Evolutionary conservation across 176 grass and related monocot genomes (phyloP).

Genomic region (Pharus latifolius): DNA sequence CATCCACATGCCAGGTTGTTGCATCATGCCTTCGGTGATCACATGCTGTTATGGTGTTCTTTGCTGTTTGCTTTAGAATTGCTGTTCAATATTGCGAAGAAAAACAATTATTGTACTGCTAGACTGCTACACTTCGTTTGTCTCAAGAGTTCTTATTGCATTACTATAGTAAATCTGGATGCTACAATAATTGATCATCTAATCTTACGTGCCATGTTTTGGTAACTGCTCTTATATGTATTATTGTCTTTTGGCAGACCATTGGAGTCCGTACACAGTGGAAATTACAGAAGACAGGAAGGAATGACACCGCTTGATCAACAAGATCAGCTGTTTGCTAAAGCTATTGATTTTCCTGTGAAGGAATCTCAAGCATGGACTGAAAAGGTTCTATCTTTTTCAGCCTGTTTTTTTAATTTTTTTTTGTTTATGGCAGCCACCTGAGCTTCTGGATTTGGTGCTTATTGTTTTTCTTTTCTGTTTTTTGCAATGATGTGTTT

Average conservation of each 20-base stretch:
- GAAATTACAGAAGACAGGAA: conserved; percentile 29
- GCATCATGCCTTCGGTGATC: background rate
- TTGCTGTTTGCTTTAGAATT: too few species aligned
- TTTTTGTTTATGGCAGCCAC: background rate
- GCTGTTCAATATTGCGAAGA: too few species aligned
- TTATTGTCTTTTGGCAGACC: conserved; percentile 36
- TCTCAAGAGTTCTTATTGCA: too few species aligned
- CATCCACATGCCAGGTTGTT: background rate
- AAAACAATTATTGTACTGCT: too few species aligned
- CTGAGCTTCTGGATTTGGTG: background rate
- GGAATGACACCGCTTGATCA: conserved; percentile 58
- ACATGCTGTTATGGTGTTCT: background rate
- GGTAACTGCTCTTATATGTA: conserved; percentile 2
- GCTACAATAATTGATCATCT: too few species aligned
- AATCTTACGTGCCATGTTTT: too few species aligned
- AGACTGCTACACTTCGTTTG: too few species aligned
- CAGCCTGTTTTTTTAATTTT: conserved; percentile 1
- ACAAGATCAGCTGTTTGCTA: conserved; percentile 50
- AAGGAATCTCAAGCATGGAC: conserved; percentile 65
- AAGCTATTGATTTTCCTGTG: conserved; percentile 78
- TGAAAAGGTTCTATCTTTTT: conserved; percentile 63
- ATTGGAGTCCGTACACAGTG: conserved; percentile 57
- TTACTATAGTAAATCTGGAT: too few species aligned
- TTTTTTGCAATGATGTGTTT: conserved; percentile 4
- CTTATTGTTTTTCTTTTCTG: background rate